Evolutionary conservation across 768 basidiomycete species (phyloP).

Genomic region (Amyloporia xantha): DNA sequence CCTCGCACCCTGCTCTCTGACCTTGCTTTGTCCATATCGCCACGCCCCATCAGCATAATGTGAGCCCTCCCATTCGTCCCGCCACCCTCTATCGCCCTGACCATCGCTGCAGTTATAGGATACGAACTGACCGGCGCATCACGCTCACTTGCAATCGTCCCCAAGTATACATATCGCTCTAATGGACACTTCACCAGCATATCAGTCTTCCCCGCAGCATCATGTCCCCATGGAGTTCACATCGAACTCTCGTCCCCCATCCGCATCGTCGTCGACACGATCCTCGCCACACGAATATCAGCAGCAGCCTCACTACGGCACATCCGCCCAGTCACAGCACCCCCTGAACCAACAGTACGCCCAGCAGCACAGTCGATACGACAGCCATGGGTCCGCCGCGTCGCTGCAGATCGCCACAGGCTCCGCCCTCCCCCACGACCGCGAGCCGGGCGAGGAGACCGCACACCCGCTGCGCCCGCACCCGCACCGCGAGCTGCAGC

Average conservation of each 20-base stretch:
- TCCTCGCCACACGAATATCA: constrained; percentile 3
- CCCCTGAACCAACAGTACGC: neutral
- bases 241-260: neutral
- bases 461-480: constrained; percentile 23
- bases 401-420: constrained; percentile 23
- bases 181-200: constrained; percentile 9
- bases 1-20: neutral
- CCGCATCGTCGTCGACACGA: constrained; percentile 2
- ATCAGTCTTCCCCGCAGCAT: constrained; percentile 6
- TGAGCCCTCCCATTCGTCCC: neutral
- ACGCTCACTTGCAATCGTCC: constrained; percentile 3
- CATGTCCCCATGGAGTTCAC: constrained; percentile 1
- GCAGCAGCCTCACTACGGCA: neutral
- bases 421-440: constrained; percentile 14
- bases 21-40: neutral
- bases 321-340: neutral
- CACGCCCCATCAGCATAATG: constrained; percentile 1
- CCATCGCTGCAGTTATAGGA: constrained; percentile 3
- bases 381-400: constrained; percentile 5
- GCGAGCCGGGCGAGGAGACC: constrained; percentile 26
- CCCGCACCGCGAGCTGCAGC: constrained; percentile 4
- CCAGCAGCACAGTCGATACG: neutral
- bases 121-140: constrained; percentile 1
- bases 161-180: constrained; percentile 3
- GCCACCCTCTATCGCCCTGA: neutral